phyloP scores from a whole-genome alignment of 441 rosid genomes.

The Corymbia calophylla region DNA sequence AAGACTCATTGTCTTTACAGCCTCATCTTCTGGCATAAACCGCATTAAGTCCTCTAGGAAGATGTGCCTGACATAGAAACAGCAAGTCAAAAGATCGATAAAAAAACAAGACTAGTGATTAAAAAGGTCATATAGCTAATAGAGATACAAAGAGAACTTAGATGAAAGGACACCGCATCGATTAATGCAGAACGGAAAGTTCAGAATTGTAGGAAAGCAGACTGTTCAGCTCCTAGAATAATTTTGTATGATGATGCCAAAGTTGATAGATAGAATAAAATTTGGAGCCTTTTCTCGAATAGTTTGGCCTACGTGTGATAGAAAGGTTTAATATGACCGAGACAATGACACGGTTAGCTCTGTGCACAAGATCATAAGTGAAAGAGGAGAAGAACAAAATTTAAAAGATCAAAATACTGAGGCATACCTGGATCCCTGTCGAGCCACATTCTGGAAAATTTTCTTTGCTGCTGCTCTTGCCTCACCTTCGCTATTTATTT shows the following conservation, averaged over 20 bases:
- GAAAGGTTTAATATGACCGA: not conserved
- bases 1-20: conserved; percentile 1
- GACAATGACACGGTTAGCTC: not conserved
- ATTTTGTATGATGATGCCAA: not conserved
- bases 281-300: not conserved
- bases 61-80: not conserved
- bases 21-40: conserved; percentile 9
- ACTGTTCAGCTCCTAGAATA: not conserved
- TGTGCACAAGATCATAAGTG: not conserved
- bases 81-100: not conserved
- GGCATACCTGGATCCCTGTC: not conserved
- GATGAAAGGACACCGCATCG: not conserved
- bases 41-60: conserved; percentile 2
- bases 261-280: not conserved
- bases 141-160: not conserved
- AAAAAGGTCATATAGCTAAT: not conserved
- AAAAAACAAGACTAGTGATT: not conserved
- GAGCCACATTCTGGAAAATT: not conserved
- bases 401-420: not conserved
- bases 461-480: conserved; percentile 2
- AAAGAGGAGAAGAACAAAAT: not conserved
- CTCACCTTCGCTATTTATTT: conserved; percentile 6
- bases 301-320: not conserved
- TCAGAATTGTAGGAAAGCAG: not conserved
- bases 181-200: not conserved